Base-by-base conservation (phyloP, 192 early-diverging fungal genomes). In the Backusella australiensis region DNA sequence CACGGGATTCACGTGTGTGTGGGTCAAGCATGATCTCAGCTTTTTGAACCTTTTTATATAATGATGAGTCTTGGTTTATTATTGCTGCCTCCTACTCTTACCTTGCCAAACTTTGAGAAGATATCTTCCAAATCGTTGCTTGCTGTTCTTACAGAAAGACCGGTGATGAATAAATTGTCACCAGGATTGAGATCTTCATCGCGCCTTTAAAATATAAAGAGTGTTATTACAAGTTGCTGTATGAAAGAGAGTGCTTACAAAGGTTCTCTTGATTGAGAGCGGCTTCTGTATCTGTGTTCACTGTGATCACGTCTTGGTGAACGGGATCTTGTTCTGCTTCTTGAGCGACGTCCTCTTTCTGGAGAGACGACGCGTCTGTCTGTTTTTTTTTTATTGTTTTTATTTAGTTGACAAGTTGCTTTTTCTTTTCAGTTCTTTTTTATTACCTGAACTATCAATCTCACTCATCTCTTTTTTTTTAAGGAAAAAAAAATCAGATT, bases 1-100 rank as follows among this genome's bases (percentile, higher is more conserved):
- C 95, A 76, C 94, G 90, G n/a, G 94, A 95, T 59, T 93, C 92
- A 26, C 87, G 85, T 23, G 86, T 89, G 79, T 95, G 94, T n/a
- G 94, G 94, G 75, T 95, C 94, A 75, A 87, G 87, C 90, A 94
- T 92, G 70, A 93, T 86, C 69, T 89, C 85, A 66, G 87, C 89
- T 78, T 92, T 93, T 74, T 84, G 78, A 39, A 92, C 85, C 89
- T 91, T 29, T 23, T 63, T 36, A 38, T 11, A 36, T 3, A 23
- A 26, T 19, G 68, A 42, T 69, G 23, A 15, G 34, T 69, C 34
- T 69, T 32, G 32, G 32, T 32, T 32, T 32, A 32, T 32, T 3
- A 32, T 2, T 2, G 3, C 15, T 38, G 8, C 34, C 38, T 38
- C 21, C 38, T 34, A 11, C n/a, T 21, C n/a, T n/a, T 52, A 49